Evolutionary conservation across 2,329 filamentous ascomycete genomes (phyloP), one percentile per base, ranked within the genome.

Genomic region (Talaromyces marneffei): DNA sequence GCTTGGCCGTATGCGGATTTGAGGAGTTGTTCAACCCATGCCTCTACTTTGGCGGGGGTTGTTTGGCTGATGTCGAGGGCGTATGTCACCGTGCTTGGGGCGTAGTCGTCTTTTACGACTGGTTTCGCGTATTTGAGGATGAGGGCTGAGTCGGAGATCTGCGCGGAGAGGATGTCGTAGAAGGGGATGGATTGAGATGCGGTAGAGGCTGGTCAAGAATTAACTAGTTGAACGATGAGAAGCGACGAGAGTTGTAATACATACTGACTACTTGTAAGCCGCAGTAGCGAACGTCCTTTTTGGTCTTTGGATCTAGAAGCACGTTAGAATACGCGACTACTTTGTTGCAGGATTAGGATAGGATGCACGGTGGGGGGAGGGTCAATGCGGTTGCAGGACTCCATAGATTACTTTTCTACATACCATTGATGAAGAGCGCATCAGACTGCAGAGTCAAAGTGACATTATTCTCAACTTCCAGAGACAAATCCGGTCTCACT

Each of bases 101-200:
- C 82, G 54, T 92, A 80, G 52, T 82, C 78, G 27, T 82, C 80
- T 69, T 87, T 86, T 37, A 83, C 82, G 25, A 77, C 72, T 0
- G 82, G 80, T 33, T 83, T 76, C 52, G 91, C 91, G 73, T 91
- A 94, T 57, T 88, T 85, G 70, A 97, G 86, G 7, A 82, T 83
- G 55, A 96, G 76, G 31, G 83, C 81, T 59, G 79, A 79, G 48
- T 83, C 79, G 54, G 80, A 78, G 29, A 88, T 72, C 66, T 90
- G 86, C 40, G 88, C 90, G 87, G 91, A 95, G 54, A 97, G 85
- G 64, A 97, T 78, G 72, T 96, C 89, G 78, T 90, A 92, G 64
- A 91, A 87, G 1, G 90, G 87, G 31, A 97, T 88, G 5, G 83
- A 79, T 65, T 79, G 79, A 31, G 80, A 84, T 33, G 78, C 76